Conservation (phyloP, 2,329 filamentous ascomycete species). For the Bipolaris oryzae region DNA sequence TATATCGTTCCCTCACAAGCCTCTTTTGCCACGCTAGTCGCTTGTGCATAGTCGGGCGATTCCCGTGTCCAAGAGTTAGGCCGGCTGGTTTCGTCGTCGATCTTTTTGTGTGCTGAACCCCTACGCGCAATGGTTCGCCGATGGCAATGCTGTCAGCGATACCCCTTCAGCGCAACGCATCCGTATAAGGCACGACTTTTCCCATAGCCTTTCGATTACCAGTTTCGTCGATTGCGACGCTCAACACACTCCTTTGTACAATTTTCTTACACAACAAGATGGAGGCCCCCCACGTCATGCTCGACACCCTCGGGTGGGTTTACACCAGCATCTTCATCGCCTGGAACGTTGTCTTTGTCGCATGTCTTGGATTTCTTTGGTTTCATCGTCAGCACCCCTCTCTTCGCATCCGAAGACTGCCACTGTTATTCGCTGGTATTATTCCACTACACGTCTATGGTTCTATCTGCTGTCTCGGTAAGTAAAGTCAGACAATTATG, state of each 20-base stretch:
- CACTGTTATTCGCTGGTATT: conserved; percentile 34
- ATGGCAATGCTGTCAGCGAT: conserved; percentile 1
- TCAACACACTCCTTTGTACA: conserved; percentile 9
- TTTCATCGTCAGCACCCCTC: conserved; percentile 36
- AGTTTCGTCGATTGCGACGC: conserved; percentile 7
- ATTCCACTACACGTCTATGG: conserved; percentile 38
- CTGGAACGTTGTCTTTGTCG: conserved; percentile 26
- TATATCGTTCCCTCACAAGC: conserved; percentile 7
- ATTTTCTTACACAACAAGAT: conserved; percentile 14
- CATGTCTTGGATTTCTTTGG: conserved; percentile 29
- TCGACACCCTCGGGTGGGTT: conserved; percentile 25
- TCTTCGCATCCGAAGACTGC: conserved; percentile 40
- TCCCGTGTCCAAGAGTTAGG: conserved; percentile 10
- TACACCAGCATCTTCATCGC: conserved; percentile 26
- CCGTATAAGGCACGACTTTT: conserved; percentile 8
- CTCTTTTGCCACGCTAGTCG: conserved; percentile 1
- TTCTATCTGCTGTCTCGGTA: conserved; percentile 19
- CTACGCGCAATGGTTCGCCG: conserved; percentile 3
- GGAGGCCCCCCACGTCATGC: conserved; percentile 14
- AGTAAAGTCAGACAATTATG: conserved; percentile 3
- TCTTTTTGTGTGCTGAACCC: not conserved
- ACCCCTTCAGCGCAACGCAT: not conserved
- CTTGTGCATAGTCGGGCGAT: conserved; percentile 8
- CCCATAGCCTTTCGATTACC: not conserved
- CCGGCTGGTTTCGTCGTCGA: conserved; percentile 1